Base-by-base conservation (phyloP, 2,329 filamentous ascomycete species). In the Thelonectria rubi region DNA sequence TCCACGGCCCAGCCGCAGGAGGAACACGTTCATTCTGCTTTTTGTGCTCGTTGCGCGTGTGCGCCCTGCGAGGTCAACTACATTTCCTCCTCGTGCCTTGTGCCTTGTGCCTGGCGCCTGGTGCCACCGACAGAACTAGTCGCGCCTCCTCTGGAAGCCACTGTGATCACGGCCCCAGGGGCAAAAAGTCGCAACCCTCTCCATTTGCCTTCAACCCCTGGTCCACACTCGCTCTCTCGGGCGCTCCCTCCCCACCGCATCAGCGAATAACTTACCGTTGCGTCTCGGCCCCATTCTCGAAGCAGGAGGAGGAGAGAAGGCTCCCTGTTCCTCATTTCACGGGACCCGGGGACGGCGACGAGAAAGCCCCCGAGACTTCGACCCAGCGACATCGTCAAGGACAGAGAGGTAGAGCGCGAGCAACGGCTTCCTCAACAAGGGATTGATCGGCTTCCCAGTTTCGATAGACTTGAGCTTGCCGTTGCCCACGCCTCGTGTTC, bases 241-340 rank as follows among this genome's bases (percentile, higher is more conserved):
- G 26, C 26, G 10, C 26, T 32, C 34, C 49, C 45, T 42, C 52
- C n/a, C 45, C 47, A 14, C 26, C 6, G 4, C 47, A n/a, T 15
- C 42, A 55, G 49, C 59, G 54, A 62, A 62, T 62, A 42, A 42
- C n/a, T n/a, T n/a, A n/a, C 51, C 37, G 53, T 40, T 30, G 34
- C 34, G 2, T 37, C 45, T 39, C 26, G 48, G n/a, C 32, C 48
- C 59, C 59, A 39, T 58, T 45, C 54, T 53, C 45, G 26, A 58
- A 43, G 39, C n/a, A 42, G 39, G 17, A 40, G 12, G 18, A 12
- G n/a, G 18, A 30, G 26, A 30, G 34, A 37, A 37, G 15, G 12
- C 14, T 3, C 21, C 2, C 15, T 47, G 15, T 15, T 47, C 62
- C 68, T 71, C 69, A 71, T 71, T 71, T 71, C 69, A 62, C 57